phyloP scores from a whole-genome alignment of 352 stramenopile genomes.

The Globisporangium barbulae region DNA sequence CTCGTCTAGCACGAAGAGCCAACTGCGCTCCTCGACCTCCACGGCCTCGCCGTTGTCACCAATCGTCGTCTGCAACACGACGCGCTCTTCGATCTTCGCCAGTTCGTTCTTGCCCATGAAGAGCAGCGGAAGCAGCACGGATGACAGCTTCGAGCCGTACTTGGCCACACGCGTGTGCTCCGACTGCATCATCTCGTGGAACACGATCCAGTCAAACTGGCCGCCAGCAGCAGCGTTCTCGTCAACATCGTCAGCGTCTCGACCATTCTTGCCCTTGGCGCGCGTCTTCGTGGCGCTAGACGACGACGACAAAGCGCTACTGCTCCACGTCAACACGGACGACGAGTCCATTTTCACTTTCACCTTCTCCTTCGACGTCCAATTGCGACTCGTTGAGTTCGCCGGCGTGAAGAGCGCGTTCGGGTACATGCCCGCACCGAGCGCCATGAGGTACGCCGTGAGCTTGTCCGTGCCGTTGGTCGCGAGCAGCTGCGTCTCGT shows the following conservation, averaged over 20 bases:
- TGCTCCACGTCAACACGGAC: constrained; percentile 47
- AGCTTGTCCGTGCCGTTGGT: constrained; percentile 28
- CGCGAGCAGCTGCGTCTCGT: constrained; percentile 40
- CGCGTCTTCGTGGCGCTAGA: constrained; percentile 8
- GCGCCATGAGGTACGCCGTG: constrained; percentile 57
- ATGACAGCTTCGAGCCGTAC: constrained; percentile 68
- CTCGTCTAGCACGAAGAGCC: constrained; percentile 64
- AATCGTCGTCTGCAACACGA: constrained; percentile 19
- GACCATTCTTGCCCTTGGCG: constrained; percentile 21
- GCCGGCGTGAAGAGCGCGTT: constrained; percentile 58
- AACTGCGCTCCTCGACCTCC: constrained; percentile 24
- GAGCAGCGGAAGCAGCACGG: constrained; percentile 48
- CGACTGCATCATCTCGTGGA: constrained; percentile 86
- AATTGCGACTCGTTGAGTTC: constrained; percentile 45
- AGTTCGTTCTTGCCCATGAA: constrained; percentile 51
- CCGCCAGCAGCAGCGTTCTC: constrained; percentile 8
- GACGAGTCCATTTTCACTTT: constrained; percentile 66
- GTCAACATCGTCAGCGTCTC: constrained; percentile 22
- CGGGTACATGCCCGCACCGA: constrained; percentile 70
- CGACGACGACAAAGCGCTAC: constrained; percentile 7
- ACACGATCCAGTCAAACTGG: constrained; percentile 66
- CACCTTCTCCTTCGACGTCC: constrained; percentile 79
- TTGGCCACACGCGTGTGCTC: constrained; percentile 63
- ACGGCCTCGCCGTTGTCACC: constrained; percentile 25
- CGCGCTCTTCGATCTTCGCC: constrained; percentile 25